phyloP scores from a whole-genome alignment of 345 rosid species.

The Eucalyptus sideroxylon region DNA sequence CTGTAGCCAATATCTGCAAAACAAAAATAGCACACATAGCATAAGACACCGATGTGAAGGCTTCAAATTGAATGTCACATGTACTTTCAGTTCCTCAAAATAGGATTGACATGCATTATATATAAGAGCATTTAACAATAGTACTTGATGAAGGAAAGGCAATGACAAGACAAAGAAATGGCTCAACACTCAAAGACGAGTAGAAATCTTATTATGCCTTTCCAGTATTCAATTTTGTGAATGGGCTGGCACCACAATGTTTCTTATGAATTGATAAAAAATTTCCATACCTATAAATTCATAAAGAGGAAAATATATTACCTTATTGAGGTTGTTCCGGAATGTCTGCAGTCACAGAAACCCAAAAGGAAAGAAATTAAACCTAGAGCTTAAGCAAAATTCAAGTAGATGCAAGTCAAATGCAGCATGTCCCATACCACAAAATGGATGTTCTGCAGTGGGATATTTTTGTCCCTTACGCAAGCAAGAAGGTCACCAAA shows the following conservation, averaged over 20 bases:
- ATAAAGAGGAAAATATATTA: conserved; percentile 13
- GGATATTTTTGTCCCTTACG: conserved; percentile 69
- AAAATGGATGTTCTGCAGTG: conserved; percentile 90
- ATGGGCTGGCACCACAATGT: not conserved
- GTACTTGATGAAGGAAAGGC: not conserved
- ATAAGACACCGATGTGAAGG: not conserved
- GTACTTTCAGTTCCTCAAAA: not conserved
- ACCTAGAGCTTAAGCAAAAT: not conserved
- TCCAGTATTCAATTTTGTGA: not conserved
- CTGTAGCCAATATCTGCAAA: conserved; percentile 73
- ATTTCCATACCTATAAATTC: not conserved
- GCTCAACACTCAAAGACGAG: not conserved
- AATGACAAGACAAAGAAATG: not conserved
- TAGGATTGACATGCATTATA: not conserved
- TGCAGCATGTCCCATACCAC: conserved; percentile 47
- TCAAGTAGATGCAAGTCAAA: not conserved
- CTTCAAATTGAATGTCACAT: not conserved
- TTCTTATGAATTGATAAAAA: not conserved
- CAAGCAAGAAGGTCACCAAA: conserved; percentile 84
- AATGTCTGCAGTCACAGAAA: conserved; percentile 42
- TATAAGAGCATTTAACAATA: not conserved
- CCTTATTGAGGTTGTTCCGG: conserved; percentile 95
- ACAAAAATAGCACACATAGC: not conserved
- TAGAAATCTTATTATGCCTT: not conserved
- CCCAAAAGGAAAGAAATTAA: not conserved